These are phyloP conservation scores for Exophiala sideris DNA, from an alignment of 2,329 filamentous ascomycete genomes.

Conservation along the genomic window DNA sequence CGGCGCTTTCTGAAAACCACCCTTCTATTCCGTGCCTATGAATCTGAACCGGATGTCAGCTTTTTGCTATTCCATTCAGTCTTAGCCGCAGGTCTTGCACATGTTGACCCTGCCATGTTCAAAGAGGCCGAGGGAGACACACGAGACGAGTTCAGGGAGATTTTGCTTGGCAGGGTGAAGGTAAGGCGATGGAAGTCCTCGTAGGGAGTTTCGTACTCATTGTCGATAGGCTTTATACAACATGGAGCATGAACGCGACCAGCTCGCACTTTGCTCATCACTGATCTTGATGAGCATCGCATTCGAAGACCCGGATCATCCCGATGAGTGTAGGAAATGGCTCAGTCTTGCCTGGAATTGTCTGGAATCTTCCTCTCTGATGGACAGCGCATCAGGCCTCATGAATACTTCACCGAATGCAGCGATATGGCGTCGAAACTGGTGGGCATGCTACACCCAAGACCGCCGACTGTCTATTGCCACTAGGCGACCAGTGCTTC, in stretches of 20 bases:
- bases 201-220: neutral
- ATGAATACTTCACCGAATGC: neutral
- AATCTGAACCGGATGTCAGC: neutral
- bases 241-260: neutral
- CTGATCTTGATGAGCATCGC: neutral
- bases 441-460: neutral
- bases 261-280: neutral
- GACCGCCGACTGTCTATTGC: neutral
- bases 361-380: neutral
- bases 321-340: neutral
- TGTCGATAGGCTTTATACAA: neutral
- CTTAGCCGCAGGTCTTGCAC: neutral
- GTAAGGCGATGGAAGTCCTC: neutral
- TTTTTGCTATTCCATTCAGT: neutral
- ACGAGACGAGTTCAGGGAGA: neutral
- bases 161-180: neutral
- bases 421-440: neutral
- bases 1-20: neutral
- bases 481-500: neutral
- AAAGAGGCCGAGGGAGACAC: neutral
- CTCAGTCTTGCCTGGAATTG: neutral
- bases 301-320: neutral
- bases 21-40: neutral
- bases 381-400: neutral
- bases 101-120: neutral